Base-by-base conservation (phyloP, 2,329 filamentous ascomycete genomes). In the Cytospora piceicola region DNA sequence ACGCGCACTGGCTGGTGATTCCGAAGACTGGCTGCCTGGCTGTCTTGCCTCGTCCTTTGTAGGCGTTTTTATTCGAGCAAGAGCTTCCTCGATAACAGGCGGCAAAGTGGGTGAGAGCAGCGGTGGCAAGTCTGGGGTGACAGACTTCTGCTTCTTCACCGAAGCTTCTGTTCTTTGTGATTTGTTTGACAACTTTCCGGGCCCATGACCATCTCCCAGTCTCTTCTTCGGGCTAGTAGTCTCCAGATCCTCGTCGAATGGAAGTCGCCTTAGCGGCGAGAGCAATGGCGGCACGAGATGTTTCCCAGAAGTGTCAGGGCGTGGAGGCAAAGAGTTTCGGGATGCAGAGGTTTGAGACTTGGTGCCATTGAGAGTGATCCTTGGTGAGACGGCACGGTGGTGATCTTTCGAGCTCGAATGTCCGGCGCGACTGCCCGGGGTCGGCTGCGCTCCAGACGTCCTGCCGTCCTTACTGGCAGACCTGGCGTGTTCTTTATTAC, bases 61-160 rank as follows among this genome's bases (percentile, higher is more conserved):
- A 7, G 72, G 68, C 24, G 70, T 73, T 58, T 74, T 77, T n/a
- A 75, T 49, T 34, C 74, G 77, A 20, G 75, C 76, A 20, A 83
- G 73, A 34, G 81, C 80, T 64, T 79, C 81, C 67, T 87, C 83
- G 0, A 88, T 75, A 22, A 81, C 72, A 0, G 82, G 76, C 1
- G 85, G 85, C 8, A 88, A 73, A 0, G 84, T 87, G 0, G 85
- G 85, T 0, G 85, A 88, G 14, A 88, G 76, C 8, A 87, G 75
- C 0, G 80, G 76, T 0, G 84, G 85, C 30, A 87, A 73, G 56
- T 75, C 76, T 0, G 77, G 72, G 1, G 76, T 72, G 58, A 72
- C 79, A 24, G 77, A 74, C 67, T 77, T 82, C n/a, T 49, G 46
- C 70, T 78, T 83, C 3, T 71, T 70, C 0, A 73, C 68, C 12